Percentiles rank a stretch among this genome's conserved stretches.
phyloP scores from a whole-genome alignment of 1,284 basidiomycete species.

The Leccinum griseonigrum region DNA sequence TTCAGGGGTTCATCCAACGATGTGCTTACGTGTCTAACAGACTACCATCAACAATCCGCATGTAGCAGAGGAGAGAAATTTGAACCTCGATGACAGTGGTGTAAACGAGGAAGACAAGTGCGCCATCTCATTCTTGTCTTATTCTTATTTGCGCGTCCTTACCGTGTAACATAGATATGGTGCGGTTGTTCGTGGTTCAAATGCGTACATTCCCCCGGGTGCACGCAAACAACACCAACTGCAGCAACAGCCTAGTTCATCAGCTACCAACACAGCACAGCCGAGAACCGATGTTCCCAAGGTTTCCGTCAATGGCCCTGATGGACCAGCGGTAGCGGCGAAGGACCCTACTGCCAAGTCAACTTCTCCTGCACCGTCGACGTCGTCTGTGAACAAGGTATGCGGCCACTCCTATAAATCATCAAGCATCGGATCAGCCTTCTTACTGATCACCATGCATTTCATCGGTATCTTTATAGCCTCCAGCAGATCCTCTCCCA shows the following conservation, averaged over 20 bases:
- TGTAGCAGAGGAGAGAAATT: conserved; percentile 86
- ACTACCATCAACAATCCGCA: conserved; percentile 75
- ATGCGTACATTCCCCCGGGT: conserved; percentile 92
- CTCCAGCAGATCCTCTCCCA: conserved; percentile 66
- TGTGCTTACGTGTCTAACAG: conserved; percentile 39
- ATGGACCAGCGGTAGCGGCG: conserved; percentile 46
- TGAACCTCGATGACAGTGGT: conserved; percentile 67
- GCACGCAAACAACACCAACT: conserved; percentile 53
- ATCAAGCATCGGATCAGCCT: conserved; percentile 1
- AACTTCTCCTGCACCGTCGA: conserved; percentile 53
- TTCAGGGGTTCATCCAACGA: neutral
- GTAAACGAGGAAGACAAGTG: conserved; percentile 95
- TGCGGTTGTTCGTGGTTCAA: conserved; percentile 84
- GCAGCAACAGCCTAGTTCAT: conserved; percentile 21
- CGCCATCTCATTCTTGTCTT: conserved; percentile 23
- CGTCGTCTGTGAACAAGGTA: conserved; percentile 41
- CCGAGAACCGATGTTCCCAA: conserved; percentile 59
- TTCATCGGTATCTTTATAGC: conserved; percentile 35
- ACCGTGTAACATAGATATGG: conserved; percentile 64
- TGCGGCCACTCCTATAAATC: neutral
- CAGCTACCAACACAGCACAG: conserved; percentile 33
- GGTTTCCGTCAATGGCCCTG: conserved; percentile 69
- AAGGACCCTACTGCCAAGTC: conserved; percentile 50
- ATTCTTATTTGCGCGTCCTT: conserved; percentile 16
- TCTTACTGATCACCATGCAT: conserved; percentile 7